Conservation (phyloP, 805 yeast genomes). For the Candida alai region DNA sequence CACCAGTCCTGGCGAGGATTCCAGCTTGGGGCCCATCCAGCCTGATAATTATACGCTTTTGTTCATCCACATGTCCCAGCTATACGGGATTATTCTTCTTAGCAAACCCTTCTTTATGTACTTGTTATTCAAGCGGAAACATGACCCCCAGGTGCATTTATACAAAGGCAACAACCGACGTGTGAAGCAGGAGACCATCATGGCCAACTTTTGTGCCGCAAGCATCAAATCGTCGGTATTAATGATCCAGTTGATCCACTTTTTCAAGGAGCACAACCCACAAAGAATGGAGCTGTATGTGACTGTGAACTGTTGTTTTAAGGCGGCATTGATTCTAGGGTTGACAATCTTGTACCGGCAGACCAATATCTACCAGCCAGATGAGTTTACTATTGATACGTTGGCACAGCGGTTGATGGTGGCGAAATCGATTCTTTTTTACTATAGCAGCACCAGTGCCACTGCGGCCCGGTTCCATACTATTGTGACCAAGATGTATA, state of each 20-base stretch:
- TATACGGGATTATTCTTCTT: constrained; percentile 32
- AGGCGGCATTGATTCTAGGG: constrained; percentile 35
- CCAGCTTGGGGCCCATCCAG: neutral
- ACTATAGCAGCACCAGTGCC: constrained; percentile 11
- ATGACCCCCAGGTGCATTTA: neutral
- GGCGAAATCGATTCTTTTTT: constrained; percentile 9
- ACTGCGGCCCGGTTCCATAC: constrained; percentile 11
- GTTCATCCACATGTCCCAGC: constrained; percentile 29
- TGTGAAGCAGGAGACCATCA: constrained; percentile 10
- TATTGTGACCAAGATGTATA: constrained; percentile 13
- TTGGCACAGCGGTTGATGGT: constrained; percentile 12
- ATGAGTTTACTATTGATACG: constrained; percentile 12
- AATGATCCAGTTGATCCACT: constrained; percentile 28
- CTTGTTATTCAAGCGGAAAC: constrained; percentile 13
- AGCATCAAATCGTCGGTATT: constrained; percentile 34
- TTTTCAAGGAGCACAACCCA: constrained; percentile 20
- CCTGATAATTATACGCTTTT: constrained; percentile 19
- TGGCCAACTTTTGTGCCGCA: constrained; percentile 28
- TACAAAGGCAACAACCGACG: neutral
- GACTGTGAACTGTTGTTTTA: constrained; percentile 28
- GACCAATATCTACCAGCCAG: constrained; percentile 5
- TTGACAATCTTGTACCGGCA: constrained; percentile 21
- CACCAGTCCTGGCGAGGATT: neutral
- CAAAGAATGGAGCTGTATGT: constrained; percentile 35
- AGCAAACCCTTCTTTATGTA: constrained; percentile 39